Conservation (phyloP, 1,284 basidiomycete genomes). For the Irpex sp. region DNA sequence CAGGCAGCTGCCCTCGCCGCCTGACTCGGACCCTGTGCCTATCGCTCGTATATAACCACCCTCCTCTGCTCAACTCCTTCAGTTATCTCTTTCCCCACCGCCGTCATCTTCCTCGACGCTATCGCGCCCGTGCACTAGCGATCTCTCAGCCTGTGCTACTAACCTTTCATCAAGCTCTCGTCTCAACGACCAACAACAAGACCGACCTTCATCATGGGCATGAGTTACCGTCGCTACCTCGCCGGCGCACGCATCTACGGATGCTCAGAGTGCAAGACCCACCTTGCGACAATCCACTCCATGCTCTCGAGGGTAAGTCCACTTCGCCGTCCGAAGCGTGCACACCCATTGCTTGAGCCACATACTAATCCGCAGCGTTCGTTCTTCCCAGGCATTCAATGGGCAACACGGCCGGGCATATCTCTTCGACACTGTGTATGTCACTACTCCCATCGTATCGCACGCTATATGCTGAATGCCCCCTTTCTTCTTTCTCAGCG, state of each 20-base stretch:
- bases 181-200: constrained; percentile 2
- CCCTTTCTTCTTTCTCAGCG: constrained; percentile 25
- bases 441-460: constrained; percentile 14
- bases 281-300: constrained; percentile 88
- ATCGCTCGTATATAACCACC: constrained; percentile 6
- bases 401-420: constrained; percentile 96
- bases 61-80: not conserved
- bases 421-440: constrained; percentile 90
- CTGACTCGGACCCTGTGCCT: constrained; percentile 7
- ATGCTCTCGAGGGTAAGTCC: constrained; percentile 86
- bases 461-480: constrained; percentile 2
- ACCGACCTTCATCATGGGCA: constrained; percentile 59
- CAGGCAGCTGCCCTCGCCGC: constrained; percentile 6
- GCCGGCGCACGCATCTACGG: constrained; percentile 87
- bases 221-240: constrained; percentile 87
- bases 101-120: constrained; percentile 2
- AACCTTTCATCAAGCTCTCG: not conserved
- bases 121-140: not conserved
- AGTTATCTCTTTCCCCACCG: not conserved
- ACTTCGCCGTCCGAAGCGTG: not conserved
- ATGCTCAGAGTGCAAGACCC: constrained; percentile 89
- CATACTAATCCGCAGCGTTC: constrained; percentile 8
- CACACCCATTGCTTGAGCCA: not conserved
- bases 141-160: not conserved
- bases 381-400: constrained; percentile 72